Base-by-base conservation (phyloP, 441 rosid species). In the Rhodomyrtus psidioides region DNA sequence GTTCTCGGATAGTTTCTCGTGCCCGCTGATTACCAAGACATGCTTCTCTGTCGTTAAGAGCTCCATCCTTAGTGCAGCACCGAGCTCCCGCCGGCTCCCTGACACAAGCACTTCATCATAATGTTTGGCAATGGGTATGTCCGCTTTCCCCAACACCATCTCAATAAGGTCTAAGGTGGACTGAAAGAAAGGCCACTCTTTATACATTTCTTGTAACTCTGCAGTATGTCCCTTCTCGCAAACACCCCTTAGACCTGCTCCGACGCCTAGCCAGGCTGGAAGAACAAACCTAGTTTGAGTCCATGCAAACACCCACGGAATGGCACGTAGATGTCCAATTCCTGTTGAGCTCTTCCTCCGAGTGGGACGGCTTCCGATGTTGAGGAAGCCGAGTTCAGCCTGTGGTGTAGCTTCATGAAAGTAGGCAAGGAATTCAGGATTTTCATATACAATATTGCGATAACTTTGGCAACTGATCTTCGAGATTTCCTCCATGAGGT, bases 251-350 rank as follows among this genome's bases (percentile, higher is more conserved):
- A 96, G 59, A 81, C 98, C 99, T n/a, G 97, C 93, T 86, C 98
- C 98, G 46, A 96, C 94, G 46, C 98, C 99, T 21, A 96, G 98
- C 99, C 99, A 96, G 59, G 99, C 97, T n/a, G 99, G 99, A 86
- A 96, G 98, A 53, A 96, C 99, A 88, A 95, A 96, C 88, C 99
- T 92, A 83, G 98, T 96, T 85, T 95, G 98, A 23, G 98, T 96
- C 99, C 99, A 95, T 2, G 98, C 98, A 86, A 96, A 95, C 57
- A 95, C 92, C 98, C 99, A 95, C 39, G 99, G 98, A 87, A 96
- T 96, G 84, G 99, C 98, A 49, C 98, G 92, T 62, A 96, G 98
- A 91, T 95, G 96, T 59, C 98, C 99, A 3, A 97, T 96, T 34
- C 96, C 99, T 0, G 92, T 90, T 28, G 98, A 91, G 90, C 93